A percentile compares a stretch with the other conserved stretches of the same genome.
phyloP scores from a whole-genome alignment of 352 stramenopile genomes.

The Phytophthora pluvialis region DNA sequence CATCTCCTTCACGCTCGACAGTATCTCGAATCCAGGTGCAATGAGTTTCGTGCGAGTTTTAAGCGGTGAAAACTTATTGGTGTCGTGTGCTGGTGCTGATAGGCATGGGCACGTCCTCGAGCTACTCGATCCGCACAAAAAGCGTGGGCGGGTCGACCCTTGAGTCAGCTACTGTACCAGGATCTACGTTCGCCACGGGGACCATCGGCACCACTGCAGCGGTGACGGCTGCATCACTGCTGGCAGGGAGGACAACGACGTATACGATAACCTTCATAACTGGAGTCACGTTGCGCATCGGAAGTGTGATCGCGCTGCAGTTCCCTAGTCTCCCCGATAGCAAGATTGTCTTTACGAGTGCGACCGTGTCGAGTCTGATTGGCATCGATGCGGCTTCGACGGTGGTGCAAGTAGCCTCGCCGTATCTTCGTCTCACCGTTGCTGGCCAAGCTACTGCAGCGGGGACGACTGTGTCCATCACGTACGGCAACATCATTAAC shows the following conservation, averaged over 20 bases:
- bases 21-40: slow-evolving; percentile 67
- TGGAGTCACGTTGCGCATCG: slow-evolving; percentile 42
- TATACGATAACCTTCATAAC: slow-evolving; percentile 58
- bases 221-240: slow-evolving; percentile 34
- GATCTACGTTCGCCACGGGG: slow-evolving; percentile 37
- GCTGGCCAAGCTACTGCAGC: slow-evolving; percentile 36
- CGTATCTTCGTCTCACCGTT: slow-evolving; percentile 48
- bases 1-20: slow-evolving; percentile 55
- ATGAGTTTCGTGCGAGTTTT: neutral
- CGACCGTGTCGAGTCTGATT: slow-evolving; percentile 23
- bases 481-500: slow-evolving; percentile 59
- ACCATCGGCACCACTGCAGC: slow-evolving; percentile 31
- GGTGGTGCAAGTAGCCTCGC: slow-evolving; percentile 31
- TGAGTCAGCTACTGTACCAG: slow-evolving; percentile 44
- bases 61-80: neutral
- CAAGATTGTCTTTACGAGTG: slow-evolving; percentile 41
- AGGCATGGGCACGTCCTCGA: slow-evolving; percentile 51
- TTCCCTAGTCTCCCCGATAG: slow-evolving; percentile 52
- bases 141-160: slow-evolving; percentile 34
- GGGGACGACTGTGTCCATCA: slow-evolving; percentile 39
- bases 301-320: slow-evolving; percentile 49
- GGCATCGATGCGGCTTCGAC: slow-evolving; percentile 43
- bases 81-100: neutral
- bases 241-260: slow-evolving; percentile 39
- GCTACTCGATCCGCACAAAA: slow-evolving; percentile 50